A percentile compares a stretch with the other conserved stretches of the same genome.
Conservation (phyloP, 805 yeast species). For the Candida khao-thaluensis region DNA sequence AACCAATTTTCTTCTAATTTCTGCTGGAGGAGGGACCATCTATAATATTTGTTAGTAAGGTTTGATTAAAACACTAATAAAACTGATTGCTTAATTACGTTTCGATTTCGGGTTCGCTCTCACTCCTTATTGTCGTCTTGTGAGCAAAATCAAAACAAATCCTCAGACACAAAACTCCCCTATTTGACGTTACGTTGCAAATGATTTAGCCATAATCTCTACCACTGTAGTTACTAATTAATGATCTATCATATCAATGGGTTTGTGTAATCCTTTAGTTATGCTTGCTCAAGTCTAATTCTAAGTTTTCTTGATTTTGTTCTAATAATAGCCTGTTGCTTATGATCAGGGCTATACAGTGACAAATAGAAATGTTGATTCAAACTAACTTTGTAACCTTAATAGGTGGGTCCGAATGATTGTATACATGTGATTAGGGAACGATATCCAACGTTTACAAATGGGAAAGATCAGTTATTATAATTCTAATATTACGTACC, state of each 20-base stretch:
- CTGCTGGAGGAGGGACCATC: conserved; percentile 50
- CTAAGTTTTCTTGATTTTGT: not conserved
- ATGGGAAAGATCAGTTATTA: not conserved
- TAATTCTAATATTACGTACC: conserved; percentile 1
- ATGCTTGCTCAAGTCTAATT: too few species aligned
- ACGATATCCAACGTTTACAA: not conserved
- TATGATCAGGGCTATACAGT: not conserved
- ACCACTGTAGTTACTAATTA: too few species aligned
- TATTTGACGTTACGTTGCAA: conserved; percentile 3
- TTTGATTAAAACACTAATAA: not conserved
- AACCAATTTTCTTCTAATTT: conserved; percentile 77
- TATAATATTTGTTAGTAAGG: conserved; percentile 11
- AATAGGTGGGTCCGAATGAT: too few species aligned
- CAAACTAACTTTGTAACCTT: not conserved
- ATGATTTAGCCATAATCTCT: too few species aligned
- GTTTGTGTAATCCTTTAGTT: not conserved
- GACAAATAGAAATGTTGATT: not conserved
- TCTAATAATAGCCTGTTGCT: not conserved
- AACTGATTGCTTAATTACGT: too few species aligned
- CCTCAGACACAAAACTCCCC: conserved; percentile 7
- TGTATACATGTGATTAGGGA: too few species aligned
- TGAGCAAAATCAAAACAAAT: conserved; percentile 8
- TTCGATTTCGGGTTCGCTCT: too few species aligned
- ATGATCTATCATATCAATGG: not conserved
- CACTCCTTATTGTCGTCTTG: conserved; percentile 7